phyloP scores from a whole-genome alignment of 352 stramenopile genomes.

The Phytophthora boehmeriae region DNA sequence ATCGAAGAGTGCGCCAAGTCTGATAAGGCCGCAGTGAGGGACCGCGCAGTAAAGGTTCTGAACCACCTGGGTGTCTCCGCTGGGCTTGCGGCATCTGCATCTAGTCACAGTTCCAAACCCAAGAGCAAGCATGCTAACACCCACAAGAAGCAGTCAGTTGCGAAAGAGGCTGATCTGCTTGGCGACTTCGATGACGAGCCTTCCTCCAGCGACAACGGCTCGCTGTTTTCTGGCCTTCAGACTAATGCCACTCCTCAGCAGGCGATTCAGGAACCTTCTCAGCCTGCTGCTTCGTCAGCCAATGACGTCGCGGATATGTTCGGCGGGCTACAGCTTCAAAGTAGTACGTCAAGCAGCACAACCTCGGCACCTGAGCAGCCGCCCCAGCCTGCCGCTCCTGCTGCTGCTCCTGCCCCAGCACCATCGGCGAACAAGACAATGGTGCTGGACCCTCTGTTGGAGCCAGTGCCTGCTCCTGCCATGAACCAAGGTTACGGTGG shows the following conservation, averaged over 20 bases:
- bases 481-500: slow-evolving; percentile 49
- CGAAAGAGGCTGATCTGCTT: slow-evolving; percentile 66
- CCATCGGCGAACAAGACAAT: slow-evolving; percentile 45
- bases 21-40: slow-evolving; percentile 78
- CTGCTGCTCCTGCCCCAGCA: slow-evolving; percentile 28
- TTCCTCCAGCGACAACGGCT: slow-evolving; percentile 35
- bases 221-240: slow-evolving; percentile 71
- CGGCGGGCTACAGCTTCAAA: slow-evolving; percentile 71
- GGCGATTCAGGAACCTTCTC: slow-evolving; percentile 21
- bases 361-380: slow-evolving; percentile 25
- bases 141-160: slow-evolving; percentile 46
- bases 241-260: slow-evolving; percentile 41
- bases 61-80: slow-evolving; percentile 58
- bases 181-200: slow-evolving; percentile 71
- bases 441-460: slow-evolving; percentile 74
- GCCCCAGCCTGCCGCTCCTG: slow-evolving; percentile 17
- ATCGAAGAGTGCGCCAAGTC: slow-evolving; percentile 76
- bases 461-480: slow-evolving; percentile 52
- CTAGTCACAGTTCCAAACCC: slow-evolving; percentile 32
- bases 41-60: slow-evolving; percentile 81
- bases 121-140: slow-evolving; percentile 29
- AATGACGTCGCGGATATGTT: slow-evolving; percentile 75
- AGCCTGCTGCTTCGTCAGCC: slow-evolving; percentile 27
- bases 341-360: slow-evolving; percentile 33
- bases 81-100: slow-evolving; percentile 29